phyloP scores from a whole-genome alignment of 2,329 filamentous ascomycete species.

The Botrytis hyacinthi region DNA sequence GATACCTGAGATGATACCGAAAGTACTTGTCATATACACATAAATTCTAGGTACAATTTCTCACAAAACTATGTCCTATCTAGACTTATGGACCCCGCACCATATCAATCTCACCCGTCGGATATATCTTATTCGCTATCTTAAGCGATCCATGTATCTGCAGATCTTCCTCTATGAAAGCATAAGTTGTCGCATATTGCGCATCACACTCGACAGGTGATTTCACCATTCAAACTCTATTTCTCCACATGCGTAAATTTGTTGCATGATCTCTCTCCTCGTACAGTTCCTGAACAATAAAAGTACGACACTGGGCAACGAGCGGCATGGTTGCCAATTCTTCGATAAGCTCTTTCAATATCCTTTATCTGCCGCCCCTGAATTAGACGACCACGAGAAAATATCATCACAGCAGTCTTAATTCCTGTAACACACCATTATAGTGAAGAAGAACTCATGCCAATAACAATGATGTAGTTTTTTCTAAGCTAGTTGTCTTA shows the following conservation, averaged over 20 bases:
- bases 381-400: neutral
- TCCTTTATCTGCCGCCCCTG: neutral
- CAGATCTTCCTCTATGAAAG: neutral
- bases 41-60: neutral
- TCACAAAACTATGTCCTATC: neutral
- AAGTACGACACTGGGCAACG: neutral
- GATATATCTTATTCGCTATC: neutral
- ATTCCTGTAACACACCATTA: neutral
- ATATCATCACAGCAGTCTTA: neutral
- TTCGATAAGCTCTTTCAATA: neutral
- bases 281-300: rapidly evolving
- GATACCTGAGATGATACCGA: too few relatives aligned
- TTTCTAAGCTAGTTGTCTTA: neutral
- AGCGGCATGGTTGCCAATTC: neutral
- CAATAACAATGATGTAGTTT: neutral
- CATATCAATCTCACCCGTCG: neutral
- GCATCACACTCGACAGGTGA: neutral
- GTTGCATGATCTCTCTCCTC: rapidly evolving
- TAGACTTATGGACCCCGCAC: neutral
- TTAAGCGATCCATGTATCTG: neutral
- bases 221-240: neutral
- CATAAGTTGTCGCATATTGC: neutral
- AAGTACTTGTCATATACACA: too few relatives aligned
- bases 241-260: neutral
- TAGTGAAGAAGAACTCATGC: neutral